Conservation (phyloP, 2,329 filamentous ascomycete genomes). For the Aspergillus pseudotamarii region DNA sequence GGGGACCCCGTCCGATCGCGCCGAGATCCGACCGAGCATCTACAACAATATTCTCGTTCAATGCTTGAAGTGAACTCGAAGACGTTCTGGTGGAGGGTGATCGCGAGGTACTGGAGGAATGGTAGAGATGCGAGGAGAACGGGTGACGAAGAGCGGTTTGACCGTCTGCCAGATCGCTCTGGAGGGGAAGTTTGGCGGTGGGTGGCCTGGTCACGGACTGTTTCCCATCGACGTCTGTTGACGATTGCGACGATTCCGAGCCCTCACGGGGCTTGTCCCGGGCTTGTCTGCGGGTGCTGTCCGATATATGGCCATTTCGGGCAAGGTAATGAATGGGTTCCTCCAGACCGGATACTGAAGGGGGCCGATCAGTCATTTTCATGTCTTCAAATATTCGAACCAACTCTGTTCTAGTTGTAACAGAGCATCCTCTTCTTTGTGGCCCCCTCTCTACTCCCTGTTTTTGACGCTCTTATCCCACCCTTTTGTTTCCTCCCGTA, state of each 20-base stretch:
- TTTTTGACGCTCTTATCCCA: neutral
- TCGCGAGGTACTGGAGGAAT: conserved; percentile 39
- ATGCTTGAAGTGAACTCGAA: conserved; percentile 46
- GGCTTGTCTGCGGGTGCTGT: conserved; percentile 22
- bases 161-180: conserved; percentile 32
- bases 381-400: conserved; percentile 26
- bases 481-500: neutral
- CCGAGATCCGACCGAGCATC: conserved; percentile 39
- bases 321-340: conserved; percentile 29
- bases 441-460: conserved; percentile 9
- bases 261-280: conserved; percentile 26
- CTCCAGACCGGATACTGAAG: conserved; percentile 35
- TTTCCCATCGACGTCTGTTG: conserved; percentile 26
- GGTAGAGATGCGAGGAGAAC: conserved; percentile 36
- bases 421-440: conserved; percentile 33
- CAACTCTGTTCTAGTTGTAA: conserved; percentile 27
- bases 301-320: conserved; percentile 28
- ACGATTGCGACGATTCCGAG: conserved; percentile 21
- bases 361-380: conserved; percentile 37
- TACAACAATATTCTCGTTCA: conserved; percentile 41
- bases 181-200: conserved; percentile 29
- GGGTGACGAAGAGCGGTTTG: conserved; percentile 36
- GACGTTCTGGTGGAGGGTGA: conserved; percentile 44
- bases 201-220: conserved; percentile 27
- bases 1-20: conserved; percentile 24